These are phyloP conservation scores for Mallotus repandus DNA, from an alignment of 441 rosid genomes.

Conservation along the genomic window DNA sequence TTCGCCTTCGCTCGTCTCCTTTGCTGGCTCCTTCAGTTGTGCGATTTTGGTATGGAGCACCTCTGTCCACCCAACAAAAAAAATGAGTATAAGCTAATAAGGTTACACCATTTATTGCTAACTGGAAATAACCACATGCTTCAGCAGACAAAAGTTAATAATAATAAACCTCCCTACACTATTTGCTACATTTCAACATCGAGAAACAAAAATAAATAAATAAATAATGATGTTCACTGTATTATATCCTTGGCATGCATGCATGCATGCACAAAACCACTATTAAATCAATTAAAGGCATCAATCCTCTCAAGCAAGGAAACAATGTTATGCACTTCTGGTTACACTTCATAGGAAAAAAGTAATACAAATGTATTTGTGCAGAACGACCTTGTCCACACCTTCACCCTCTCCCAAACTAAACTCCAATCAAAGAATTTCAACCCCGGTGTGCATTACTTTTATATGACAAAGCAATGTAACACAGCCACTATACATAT, in stretches of 20 bases:
- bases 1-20: constrained; percentile 52
- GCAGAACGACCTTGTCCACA: not conserved
- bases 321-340: not conserved
- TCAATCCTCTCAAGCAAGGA: not conserved
- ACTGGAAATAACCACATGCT: not conserved
- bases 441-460: too few species aligned
- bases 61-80: constrained; percentile 43
- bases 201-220: not conserved
- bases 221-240: not conserved
- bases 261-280: constrained; percentile 1
- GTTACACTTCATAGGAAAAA: not conserved
- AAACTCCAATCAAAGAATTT: too few species aligned
- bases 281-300: not conserved
- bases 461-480: too few species aligned
- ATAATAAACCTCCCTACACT: not conserved
- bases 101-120: too few species aligned
- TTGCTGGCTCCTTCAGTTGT: constrained; percentile 63
- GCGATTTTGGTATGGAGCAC: constrained; percentile 74
- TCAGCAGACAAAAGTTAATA: not conserved
- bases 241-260: too few species aligned
- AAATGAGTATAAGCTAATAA: not conserved
- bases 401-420: too few species aligned
- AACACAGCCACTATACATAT: too few species aligned
- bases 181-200: not conserved
- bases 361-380: not conserved